Conservation (phyloP, 2,329 filamentous ascomycete species). For the Colletotrichum simmondsii region DNA sequence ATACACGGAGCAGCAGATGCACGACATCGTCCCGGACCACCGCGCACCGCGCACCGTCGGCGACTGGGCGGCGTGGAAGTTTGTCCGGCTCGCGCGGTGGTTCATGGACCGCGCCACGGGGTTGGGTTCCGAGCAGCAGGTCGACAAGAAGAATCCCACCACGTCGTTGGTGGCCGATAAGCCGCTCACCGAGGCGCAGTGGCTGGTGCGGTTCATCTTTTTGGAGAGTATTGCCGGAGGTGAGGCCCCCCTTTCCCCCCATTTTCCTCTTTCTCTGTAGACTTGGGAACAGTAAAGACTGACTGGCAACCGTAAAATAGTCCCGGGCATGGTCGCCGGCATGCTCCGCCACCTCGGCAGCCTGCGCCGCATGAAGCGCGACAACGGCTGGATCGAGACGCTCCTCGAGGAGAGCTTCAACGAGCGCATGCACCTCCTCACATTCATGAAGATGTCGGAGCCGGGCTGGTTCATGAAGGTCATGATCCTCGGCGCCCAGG, state of each 20-base stretch:
- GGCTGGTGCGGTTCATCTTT: slow-evolving; percentile 74
- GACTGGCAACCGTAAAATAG: slow-evolving; percentile 44
- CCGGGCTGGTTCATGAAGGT: slow-evolving; percentile 87
- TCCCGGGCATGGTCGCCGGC: slow-evolving; percentile 96
- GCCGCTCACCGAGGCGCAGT: slow-evolving; percentile 85
- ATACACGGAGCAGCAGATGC: slow-evolving; percentile 85
- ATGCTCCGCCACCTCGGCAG: slow-evolving; percentile 92
- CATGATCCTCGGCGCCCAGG: slow-evolving; percentile 92
- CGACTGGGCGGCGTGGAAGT: slow-evolving; percentile 81
- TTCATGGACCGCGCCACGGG: slow-evolving; percentile 86
- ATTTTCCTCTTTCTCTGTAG: too few relatives aligned
- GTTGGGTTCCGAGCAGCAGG: slow-evolving; percentile 76
- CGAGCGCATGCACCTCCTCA: slow-evolving; percentile 92
- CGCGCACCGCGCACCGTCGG: slow-evolving; percentile 77
- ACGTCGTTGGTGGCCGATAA: slow-evolving; percentile 63
- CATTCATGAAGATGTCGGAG: slow-evolving; percentile 88
- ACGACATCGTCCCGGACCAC: slow-evolving; percentile 78
- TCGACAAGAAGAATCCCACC: slow-evolving; percentile 66
- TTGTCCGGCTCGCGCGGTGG: slow-evolving; percentile 81
- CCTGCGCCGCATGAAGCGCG: slow-evolving; percentile 85
- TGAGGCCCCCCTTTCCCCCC: too few relatives aligned
- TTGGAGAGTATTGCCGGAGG: slow-evolving; percentile 89
- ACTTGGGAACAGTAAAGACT: neutral
- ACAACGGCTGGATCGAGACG: slow-evolving; percentile 97
- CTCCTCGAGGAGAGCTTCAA: slow-evolving; percentile 92